Evolutionary conservation across 2,329 filamentous ascomycete species (phyloP).

Genomic region (Ophiostoma australiae): DNA sequence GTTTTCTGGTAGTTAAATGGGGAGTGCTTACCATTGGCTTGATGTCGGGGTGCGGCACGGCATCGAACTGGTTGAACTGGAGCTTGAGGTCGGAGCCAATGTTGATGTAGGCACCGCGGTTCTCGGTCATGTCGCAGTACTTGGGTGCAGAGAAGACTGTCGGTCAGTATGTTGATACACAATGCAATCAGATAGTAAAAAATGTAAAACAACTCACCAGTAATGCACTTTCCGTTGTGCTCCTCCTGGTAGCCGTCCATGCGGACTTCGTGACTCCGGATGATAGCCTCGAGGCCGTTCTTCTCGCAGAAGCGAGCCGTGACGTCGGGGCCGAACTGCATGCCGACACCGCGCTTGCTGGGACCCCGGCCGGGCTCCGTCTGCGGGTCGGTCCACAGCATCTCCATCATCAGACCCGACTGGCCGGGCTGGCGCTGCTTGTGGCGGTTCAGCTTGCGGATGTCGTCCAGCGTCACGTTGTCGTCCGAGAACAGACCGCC

Average conservation of each 20-base stretch:
- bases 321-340: constrained; percentile 95
- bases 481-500: constrained; percentile 96
- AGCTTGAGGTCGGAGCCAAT: constrained; percentile 88
- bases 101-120: constrained; percentile 98
- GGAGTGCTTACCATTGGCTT: constrained; percentile 69
- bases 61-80: constrained; percentile 87
- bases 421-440: constrained; percentile 61
- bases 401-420: constrained; percentile 97
- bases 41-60: constrained; percentile 92
- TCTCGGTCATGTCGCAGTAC: constrained; percentile 97
- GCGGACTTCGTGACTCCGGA: constrained; percentile 93
- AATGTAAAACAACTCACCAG: constrained; percentile 51
- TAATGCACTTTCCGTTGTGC: constrained; percentile 92
- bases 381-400: constrained; percentile 98
- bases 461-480: constrained; percentile 84
- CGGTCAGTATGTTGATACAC: neutral
- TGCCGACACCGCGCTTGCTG: constrained; percentile 91
- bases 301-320: constrained; percentile 95
- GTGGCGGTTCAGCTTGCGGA: constrained; percentile 52
- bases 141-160: constrained; percentile 91
- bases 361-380: constrained; percentile 78
- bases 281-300: constrained; percentile 90
- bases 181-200: neutral
- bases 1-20: neutral
- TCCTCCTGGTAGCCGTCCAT: constrained; percentile 99